Base-by-base conservation (phyloP, 2,329 filamentous ascomycete genomes). In the Colletotrichum coccodes region DNA sequence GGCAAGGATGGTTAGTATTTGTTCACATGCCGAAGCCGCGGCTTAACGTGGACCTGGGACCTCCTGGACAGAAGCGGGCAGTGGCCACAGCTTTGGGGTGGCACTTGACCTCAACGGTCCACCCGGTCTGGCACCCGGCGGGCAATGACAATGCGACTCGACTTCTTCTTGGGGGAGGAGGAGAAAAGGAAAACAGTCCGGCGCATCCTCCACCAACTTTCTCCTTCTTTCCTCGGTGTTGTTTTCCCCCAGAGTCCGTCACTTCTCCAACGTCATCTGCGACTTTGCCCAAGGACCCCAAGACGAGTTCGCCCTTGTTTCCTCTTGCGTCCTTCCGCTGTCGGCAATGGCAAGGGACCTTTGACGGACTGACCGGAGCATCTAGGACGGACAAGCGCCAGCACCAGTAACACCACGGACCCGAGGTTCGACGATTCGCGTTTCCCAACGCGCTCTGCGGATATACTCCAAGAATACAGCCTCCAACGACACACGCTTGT, bases 21-120 rank as follows among this genome's bases (percentile, higher is more conserved):
- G 21, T 69, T 69, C 66, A 69, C 66, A 69, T 69, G 66, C 66
- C 61, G 66, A 60, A 69, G 46, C 58, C 54, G 66, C 66, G 32
- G 57, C 62, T 47, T 12, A 30, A 52, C 9, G 32, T n/a, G 56
- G 40, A 64, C 60, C 64, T 68, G 60, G n/a, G 64, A 44, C 60
- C 58, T 59, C 36, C 42, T 14, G 12, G 40, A 40, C 40, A 21
- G 28, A 32, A n/a, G 47, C 26, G 47, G n/a, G n/a, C 16, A 32
- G 52, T 46, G 44, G 21, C 16, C 44, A 26, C 21, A 26, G 44
- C 21, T 40, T 28, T 30, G 56, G n/a, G 23, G 32, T 59, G 61
- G 61, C 54, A 60, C 61, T 64, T 64, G 62, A 65, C 62, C 62
- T 61, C 30, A 53, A 65, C 65, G 60, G 65, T 65, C 65, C 65